A percentile compares a stretch with the other conserved stretches of the same genome.
Conservation (phyloP, 208 protist genomes). For the Kentomonas sorsogonicus region DNA sequence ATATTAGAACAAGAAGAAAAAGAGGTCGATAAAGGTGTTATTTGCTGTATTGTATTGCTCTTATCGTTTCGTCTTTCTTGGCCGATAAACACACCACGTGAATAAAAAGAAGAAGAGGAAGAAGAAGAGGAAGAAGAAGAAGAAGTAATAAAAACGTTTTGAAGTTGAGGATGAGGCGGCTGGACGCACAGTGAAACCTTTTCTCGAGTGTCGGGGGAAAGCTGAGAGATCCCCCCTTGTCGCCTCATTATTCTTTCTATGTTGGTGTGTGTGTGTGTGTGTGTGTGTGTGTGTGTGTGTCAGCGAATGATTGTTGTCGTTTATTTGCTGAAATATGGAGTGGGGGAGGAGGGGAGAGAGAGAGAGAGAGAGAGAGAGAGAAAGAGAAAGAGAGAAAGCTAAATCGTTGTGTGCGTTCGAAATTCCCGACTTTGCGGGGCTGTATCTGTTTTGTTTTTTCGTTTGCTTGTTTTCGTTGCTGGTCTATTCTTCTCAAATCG, state of each 20-base stretch:
- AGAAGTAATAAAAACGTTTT: too few species aligned
- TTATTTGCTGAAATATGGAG: neutral
- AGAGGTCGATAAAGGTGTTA: too few species aligned
- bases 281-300: conserved; percentile 2
- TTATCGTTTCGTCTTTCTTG: too few species aligned
- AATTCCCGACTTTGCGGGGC: neutral
- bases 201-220: too few species aligned
- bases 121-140: too few species aligned
- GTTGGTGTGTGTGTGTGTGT: conserved; percentile 3
- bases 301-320: conserved; percentile 3
- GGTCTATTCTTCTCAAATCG: too few species aligned
- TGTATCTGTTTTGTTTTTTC: conserved; percentile 1
- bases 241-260: neutral
- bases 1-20: too few species aligned
- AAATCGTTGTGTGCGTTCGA: neutral
- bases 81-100: too few species aligned
- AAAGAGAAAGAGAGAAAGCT: conserved; percentile 11
- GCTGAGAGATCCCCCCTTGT: neutral
- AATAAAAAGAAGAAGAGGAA: too few species aligned
- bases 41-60: too few species aligned
- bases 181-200: conserved; percentile 2
- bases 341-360: conserved; percentile 4
- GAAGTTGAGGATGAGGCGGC: neutral
- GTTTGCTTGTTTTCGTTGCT: too few species aligned
- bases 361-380: conserved; percentile 12